Conservation (phyloP, 495 filamentous ascomycete genomes). For the Penicillium samsonianum region DNA sequence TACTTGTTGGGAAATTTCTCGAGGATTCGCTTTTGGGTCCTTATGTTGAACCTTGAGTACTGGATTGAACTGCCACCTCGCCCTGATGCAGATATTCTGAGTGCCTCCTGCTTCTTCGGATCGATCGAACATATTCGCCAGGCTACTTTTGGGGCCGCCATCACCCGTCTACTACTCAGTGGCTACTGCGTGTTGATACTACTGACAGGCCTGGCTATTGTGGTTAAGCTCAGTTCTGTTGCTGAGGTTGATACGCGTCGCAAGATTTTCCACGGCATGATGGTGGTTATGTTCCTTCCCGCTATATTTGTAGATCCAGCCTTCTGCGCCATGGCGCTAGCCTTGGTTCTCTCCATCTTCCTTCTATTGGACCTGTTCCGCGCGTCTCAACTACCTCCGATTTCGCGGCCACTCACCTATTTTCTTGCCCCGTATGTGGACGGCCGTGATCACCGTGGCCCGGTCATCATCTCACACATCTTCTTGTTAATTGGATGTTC, state of each 20-base stretch:
- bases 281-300: conserved; percentile 92
- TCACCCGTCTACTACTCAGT: conserved; percentile 74
- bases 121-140: conserved; percentile 61
- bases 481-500: conserved; percentile 97
- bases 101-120: conserved; percentile 47
- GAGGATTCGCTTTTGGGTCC: conserved; percentile 63
- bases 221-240: conserved; percentile 68
- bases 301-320: conserved; percentile 81
- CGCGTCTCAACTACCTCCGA: conserved; percentile 85
- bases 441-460: conserved; percentile 86
- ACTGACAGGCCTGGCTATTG: conserved; percentile 65
- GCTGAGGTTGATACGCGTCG: conserved; percentile 93
- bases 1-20: conserved; percentile 85
- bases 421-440: conserved; percentile 95
- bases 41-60: conserved; percentile 62
- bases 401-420: conserved; percentile 75
- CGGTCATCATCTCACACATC: conserved; percentile 93
- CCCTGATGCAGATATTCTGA: conserved; percentile 30
- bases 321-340: conserved; percentile 76
- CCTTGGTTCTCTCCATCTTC: conserved; percentile 75
- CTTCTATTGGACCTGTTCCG: conserved; percentile 85
- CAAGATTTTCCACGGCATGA: conserved; percentile 98
- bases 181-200: conserved; percentile 73
- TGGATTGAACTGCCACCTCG: conserved; percentile 77
- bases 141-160: conserved; percentile 67